Base-by-base conservation (phyloP, 1,284 basidiomycete genomes). In the Irpex sp. region DNA sequence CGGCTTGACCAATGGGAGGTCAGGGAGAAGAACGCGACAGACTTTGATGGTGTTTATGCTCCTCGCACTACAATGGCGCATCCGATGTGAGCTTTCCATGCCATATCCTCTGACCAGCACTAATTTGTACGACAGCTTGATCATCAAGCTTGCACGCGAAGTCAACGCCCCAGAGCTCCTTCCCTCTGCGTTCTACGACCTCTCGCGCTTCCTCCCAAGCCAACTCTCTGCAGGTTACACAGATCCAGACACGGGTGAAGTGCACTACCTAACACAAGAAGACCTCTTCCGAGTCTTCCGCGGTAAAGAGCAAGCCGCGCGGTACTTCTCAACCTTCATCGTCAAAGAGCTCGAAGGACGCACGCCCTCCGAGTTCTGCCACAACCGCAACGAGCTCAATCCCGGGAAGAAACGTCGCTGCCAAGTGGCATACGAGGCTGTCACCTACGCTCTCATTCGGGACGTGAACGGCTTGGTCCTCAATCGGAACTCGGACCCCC, bases 321-420 rank as follows among this genome's bases (percentile, higher is more conserved):
- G 88, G 55, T 91, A 85, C 74, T 82, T 91, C 60, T 89, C 89
- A 5, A 87, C 86, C 15, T 91, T 91, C 71, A 82, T 91, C 67
- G 86, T 87, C 61, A 85, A 85, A 69, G 82, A 88, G 62, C 79
- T 91, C 38, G 88, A 91, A 74, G 85, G 85, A 55, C 78, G 88
- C 60, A 70, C 78, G 31, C 77, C 85, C 5, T 82, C 85, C 5
- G 57, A 73, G 8, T 73, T 71, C 60, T 91, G 89, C 72, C 66
- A 81, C 9, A 77, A 84, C 69, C 76, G 77, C 19, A 75, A 78
- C 68, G 81, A 85, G 37, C 63, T 75, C 7, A 78, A 83, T 64
- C 74, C 76, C 0, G 66, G 77, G 21, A 75, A 72, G 21, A 79
- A 80, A 67, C 82, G 84, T 44, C 75, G 81, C 21, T 91, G 89